These are phyloP conservation scores for Epicoccum sorghinum DNA, from an alignment of 2,329 filamentous ascomycete genomes.

Conservation along the genomic window DNA sequence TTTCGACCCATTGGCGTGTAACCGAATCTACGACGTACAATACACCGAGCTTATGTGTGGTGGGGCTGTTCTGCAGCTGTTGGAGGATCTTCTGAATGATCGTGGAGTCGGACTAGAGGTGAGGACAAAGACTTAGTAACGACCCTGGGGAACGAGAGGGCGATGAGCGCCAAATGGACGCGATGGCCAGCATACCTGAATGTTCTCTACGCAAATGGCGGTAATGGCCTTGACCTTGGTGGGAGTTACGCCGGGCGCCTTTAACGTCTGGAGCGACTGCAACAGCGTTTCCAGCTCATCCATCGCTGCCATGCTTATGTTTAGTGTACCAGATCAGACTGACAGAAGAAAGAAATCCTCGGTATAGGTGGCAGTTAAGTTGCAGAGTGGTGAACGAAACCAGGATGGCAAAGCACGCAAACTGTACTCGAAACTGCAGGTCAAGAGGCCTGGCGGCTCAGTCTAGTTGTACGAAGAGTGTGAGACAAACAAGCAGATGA, in stretches of 20 bases:
- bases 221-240: conserved; percentile 90
- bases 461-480: conserved; percentile 38
- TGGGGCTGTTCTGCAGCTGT: conserved; percentile 93
- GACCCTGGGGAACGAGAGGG: conserved; percentile 14
- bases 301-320: conserved; percentile 69
- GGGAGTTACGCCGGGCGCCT: conserved; percentile 91
- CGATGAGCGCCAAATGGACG: conserved; percentile 15
- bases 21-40: conserved; percentile 99
- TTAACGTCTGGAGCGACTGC: conserved; percentile 88
- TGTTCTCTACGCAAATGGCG: conserved; percentile 73
- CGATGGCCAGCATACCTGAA: conserved; percentile 37
- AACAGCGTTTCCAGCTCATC: conserved; percentile 88
- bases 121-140: conserved; percentile 33
- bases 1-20: conserved; percentile 97
- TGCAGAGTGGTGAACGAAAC: conserved; percentile 20
- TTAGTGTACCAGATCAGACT: conserved; percentile 33
- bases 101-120: conserved; percentile 82
- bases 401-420: conserved; percentile 31
- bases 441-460: conserved; percentile 27
- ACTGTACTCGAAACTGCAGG: conserved; percentile 34
- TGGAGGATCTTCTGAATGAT: conserved; percentile 96
- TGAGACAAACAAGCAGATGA: conserved; percentile 32
- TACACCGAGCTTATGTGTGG: conserved; percentile 96
- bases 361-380: conserved; percentile 16
- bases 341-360: conserved; percentile 24